Evolutionary conservation across 352 stramenopile genomes (phyloP), one percentile per base, ranked within the genome.

Genomic region (Pythium aquatile): DNA sequence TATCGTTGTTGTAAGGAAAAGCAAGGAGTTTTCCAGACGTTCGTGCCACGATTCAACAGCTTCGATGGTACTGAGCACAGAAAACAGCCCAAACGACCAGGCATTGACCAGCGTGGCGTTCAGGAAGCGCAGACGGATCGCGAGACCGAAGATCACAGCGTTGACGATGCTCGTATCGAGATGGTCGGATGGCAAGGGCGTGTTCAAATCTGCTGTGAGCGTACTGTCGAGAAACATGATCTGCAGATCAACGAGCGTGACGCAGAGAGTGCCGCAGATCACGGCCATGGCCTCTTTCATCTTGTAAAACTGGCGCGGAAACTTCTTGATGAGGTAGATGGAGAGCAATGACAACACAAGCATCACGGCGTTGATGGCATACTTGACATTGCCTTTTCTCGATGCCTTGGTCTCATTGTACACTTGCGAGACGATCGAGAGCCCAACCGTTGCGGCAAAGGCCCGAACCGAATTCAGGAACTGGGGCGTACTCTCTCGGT

Each of bases 91-190:
- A 30, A 85, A 76, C 1, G 72, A 75, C 69, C 67, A 78, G 6
- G 61, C 35, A 29, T 81, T 83, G 32, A 91, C 72, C 7, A 81
- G 24, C 2, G 67, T 65, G 28, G 79, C 76, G 54, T 87, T 89
- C 3, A 73, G 70, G 37, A 89, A 91, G 14, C 79, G 79, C 10
- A 91, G 72, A 7, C 79, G 77, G 28, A 88, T 75, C 26, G 72
- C 72, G 24, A 91, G 68, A 1, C 78, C 81, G 55, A 88, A 80
- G 40, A 87, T 72, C 17, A 85, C 73, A 11, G 81, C 74, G 61
- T 81, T 66, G 17, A 89, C 56, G n/a, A 91, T 67, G 52, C 81
- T 81, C 0, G 76, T 42, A 24, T 81, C 81, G 47, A 91, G 55
- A 55, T 78, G 79, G 9, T 46, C 28, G 14, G 33, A 24, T 3